A percentile compares a stretch with the other conserved stretches of the same genome.
These are phyloP conservation scores for Phaeosphaeriaceae sp. DNA, from an alignment of 2,329 filamentous ascomycete genomes.

Conservation along the genomic window DNA sequence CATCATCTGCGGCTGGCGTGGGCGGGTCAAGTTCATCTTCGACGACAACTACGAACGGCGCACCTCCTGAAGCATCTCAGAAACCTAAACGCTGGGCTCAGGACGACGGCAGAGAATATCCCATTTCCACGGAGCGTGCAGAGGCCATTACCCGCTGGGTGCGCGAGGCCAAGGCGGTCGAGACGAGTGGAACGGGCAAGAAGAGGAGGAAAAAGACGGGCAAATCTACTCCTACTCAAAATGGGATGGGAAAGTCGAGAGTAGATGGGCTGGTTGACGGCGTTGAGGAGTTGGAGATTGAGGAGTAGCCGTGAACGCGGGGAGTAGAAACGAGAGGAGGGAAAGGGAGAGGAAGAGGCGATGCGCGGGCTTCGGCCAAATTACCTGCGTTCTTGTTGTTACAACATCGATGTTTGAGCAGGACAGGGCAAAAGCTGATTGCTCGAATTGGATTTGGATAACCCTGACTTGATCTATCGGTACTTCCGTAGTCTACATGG, in stretches of 20 bases:
- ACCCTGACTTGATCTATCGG: no score
- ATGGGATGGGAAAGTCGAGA: neutral
- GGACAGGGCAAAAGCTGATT: no score
- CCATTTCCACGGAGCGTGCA: constrained; percentile 73
- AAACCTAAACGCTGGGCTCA: constrained; percentile 65
- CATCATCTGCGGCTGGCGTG: no score
- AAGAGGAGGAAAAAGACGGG: constrained; percentile 5
- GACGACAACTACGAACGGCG: neutral
- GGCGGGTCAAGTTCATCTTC: no score
- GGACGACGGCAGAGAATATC: constrained; percentile 72
- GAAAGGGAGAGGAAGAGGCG: neutral
- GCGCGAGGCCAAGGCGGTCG: constrained; percentile 52
- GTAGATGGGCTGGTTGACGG: neutral
- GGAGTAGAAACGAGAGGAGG: no score
- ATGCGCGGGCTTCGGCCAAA: no score
- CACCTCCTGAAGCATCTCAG: constrained; percentile 13
- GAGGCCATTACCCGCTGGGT: constrained; percentile 75
- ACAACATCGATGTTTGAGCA: no score
- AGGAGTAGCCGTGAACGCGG: neutral
- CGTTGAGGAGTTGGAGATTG: neutral
- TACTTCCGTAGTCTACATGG: no score
- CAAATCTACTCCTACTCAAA: neutral
- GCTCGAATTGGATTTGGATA: no score
- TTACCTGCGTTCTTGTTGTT: no score
- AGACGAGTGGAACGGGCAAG: constrained; percentile 39